phyloP scores from a whole-genome alignment of 78 protist species.

The Dictyostelium brefeldianum region DNA sequence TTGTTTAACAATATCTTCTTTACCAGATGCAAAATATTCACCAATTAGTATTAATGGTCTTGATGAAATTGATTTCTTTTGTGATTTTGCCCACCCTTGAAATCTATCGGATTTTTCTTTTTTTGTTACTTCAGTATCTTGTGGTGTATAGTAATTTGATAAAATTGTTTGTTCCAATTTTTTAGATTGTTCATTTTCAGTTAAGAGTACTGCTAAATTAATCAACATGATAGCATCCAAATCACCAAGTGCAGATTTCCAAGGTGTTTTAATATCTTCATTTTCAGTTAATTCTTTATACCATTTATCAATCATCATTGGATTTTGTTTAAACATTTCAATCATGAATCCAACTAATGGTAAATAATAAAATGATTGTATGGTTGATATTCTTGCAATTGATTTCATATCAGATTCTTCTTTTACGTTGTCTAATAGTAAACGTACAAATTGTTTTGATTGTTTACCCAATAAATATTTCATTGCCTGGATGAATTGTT shows the following conservation, averaged over 20 bases:
- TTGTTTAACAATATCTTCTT: conserved; percentile 26
- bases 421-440: background rate
- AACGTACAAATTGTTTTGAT: conserved; percentile 1
- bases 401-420: conserved; percentile 32
- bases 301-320: conserved; percentile 19
- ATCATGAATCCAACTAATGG: conserved; percentile 67
- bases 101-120: background rate
- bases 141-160: background rate
- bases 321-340: conserved; percentile 39
- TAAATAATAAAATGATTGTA: conserved; percentile 58
- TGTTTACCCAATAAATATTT: conserved; percentile 28
- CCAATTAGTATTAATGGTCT: conserved; percentile 49
- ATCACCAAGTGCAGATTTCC: conserved; percentile 41
- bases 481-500: conserved; percentile 37
- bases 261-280: conserved; percentile 32
- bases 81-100: conserved; percentile 22
- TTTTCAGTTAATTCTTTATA: conserved; percentile 6
- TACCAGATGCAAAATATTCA: conserved; percentile 52
- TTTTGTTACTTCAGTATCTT: background rate
- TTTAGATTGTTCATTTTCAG: background rate
- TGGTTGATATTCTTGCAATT: conserved; percentile 26
- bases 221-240: conserved; percentile 53
- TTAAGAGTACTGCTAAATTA: conserved; percentile 12
- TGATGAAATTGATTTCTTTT: conserved; percentile 13
- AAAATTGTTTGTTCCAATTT: background rate